phyloP scores from a whole-genome alignment of 169 alveolate species.

The Perkinsus olseni region DNA sequence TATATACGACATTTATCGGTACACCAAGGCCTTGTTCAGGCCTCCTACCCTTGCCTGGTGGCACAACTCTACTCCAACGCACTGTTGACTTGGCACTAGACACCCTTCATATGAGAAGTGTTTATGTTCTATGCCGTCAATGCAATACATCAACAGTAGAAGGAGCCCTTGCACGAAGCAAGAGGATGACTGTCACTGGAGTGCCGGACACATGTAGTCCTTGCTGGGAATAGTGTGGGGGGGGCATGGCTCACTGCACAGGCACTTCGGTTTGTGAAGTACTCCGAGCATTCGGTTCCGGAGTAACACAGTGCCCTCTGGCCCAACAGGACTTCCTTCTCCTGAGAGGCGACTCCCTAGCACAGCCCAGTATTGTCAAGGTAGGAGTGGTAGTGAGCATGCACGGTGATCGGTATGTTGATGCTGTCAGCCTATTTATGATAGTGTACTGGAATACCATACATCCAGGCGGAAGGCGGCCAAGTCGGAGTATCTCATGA shows the following conservation, averaged over 20 bases:
- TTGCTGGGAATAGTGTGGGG: too few species aligned
- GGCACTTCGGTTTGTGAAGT: background rate
- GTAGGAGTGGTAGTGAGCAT: background rate
- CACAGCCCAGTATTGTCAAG: background rate
- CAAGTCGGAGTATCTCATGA: background rate
- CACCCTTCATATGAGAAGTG: background rate
- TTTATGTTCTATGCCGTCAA: background rate
- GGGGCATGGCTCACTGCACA: background rate
- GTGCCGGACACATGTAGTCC: background rate
- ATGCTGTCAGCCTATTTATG: background rate
- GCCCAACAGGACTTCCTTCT: background rate
- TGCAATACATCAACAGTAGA: background rate
- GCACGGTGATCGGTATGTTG: background rate
- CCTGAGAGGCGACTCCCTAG: background rate
- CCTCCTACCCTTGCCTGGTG: background rate
- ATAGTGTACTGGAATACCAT: background rate
- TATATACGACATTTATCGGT: too few species aligned
- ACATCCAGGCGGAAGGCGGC: background rate
- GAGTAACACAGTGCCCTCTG: background rate
- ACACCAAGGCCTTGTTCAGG: too few species aligned
- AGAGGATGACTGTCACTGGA: background rate
- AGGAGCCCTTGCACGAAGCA: background rate
- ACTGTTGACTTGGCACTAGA: background rate
- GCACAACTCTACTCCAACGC: background rate
- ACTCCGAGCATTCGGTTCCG: background rate